These are phyloP conservation scores for Ceratobasidium sp. DNA, from an alignment of 1,284 basidiomycete genomes.

Conservation along the genomic window DNA sequence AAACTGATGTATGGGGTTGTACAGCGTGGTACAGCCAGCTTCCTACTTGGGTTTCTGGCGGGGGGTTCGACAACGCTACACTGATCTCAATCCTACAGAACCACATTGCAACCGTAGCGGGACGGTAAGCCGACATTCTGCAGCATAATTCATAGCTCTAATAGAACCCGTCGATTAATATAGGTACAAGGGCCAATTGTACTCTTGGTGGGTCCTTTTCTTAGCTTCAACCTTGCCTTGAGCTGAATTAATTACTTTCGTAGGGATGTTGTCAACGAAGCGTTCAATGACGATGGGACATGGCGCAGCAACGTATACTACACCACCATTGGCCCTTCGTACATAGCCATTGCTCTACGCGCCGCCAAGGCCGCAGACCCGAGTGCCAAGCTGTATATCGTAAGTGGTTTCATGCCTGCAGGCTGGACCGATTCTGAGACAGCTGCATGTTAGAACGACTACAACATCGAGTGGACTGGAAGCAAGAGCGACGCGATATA, in stretches of 20 bases:
- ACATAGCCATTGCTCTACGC: conserved; percentile 59
- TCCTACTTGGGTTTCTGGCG: conserved; percentile 50
- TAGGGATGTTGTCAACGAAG: conserved; percentile 50
- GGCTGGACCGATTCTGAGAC: not conserved
- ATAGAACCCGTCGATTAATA: not conserved
- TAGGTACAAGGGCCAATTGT: conserved; percentile 64
- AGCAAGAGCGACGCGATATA: conserved; percentile 61
- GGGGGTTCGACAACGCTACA: conserved; percentile 49
- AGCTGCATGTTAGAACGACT: conserved; percentile 61
- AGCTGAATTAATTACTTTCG: not conserved
- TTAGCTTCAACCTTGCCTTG: not conserved
- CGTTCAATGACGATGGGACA: conserved; percentile 54
- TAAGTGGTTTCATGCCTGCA: not conserved
- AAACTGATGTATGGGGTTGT: conserved; percentile 49
- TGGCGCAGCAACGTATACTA: conserved; percentile 63
- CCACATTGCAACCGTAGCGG: conserved; percentile 48
- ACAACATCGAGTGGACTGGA: conserved; percentile 57
- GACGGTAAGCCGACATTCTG: conserved; percentile 41
- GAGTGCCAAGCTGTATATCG: conserved; percentile 42
- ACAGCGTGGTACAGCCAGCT: conserved; percentile 52
- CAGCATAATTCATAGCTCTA: not conserved
- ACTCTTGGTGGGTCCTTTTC: conserved; percentile 49
- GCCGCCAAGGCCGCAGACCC: conserved; percentile 62
- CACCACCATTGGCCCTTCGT: conserved; percentile 59
- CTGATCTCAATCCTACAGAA: conserved; percentile 50